These are phyloP conservation scores for Aspergillus fructus DNA, from an alignment of 2,329 filamentous ascomycete species.

Conservation along the genomic window DNA sequence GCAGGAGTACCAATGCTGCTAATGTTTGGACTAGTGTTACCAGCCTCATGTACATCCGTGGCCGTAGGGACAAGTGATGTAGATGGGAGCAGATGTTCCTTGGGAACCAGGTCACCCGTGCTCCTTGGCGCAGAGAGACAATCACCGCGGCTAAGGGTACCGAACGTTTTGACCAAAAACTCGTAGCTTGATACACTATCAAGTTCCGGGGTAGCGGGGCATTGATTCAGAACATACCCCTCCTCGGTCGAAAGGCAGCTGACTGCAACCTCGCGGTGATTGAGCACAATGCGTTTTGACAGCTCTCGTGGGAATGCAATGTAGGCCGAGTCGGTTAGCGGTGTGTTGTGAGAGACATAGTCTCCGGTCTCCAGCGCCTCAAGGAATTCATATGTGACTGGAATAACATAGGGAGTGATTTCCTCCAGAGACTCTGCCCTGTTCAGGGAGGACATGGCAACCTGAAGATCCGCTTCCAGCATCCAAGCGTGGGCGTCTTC, in stretches of 20 bases:
- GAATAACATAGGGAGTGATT: background rate
- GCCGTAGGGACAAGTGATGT: background rate
- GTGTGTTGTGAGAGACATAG: no score
- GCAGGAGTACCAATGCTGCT: background rate
- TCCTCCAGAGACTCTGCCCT: background rate
- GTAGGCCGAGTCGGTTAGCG: slow-evolving; percentile 27
- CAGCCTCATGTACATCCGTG: background rate
- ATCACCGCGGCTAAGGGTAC: slow-evolving; percentile 41
- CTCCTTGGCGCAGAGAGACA: slow-evolving; percentile 47
- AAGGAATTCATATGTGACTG: background rate
- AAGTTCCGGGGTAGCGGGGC: slow-evolving; percentile 39
- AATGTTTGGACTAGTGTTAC: background rate
- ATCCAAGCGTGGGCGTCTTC: slow-evolving; percentile 38
- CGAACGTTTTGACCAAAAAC: slow-evolving; percentile 42
- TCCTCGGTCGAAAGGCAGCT: slow-evolving; percentile 25
- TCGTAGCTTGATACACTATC: slow-evolving; percentile 48
- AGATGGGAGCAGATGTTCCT: no score
- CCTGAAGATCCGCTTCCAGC: slow-evolving; percentile 35
- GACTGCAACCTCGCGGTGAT: slow-evolving; percentile 33
- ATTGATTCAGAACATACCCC: background rate
- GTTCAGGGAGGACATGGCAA: slow-evolving; percentile 41
- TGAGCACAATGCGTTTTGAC: slow-evolving; percentile 34
- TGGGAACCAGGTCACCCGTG: slow-evolving; percentile 10
- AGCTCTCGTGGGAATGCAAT: slow-evolving; percentile 37
- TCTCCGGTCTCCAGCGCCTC: background rate